Evolutionary conservation across 2,329 filamentous ascomycete genomes (phyloP), one percentile per base, ranked within the genome.

Genomic region (Hirsutella thompsonii): DNA sequence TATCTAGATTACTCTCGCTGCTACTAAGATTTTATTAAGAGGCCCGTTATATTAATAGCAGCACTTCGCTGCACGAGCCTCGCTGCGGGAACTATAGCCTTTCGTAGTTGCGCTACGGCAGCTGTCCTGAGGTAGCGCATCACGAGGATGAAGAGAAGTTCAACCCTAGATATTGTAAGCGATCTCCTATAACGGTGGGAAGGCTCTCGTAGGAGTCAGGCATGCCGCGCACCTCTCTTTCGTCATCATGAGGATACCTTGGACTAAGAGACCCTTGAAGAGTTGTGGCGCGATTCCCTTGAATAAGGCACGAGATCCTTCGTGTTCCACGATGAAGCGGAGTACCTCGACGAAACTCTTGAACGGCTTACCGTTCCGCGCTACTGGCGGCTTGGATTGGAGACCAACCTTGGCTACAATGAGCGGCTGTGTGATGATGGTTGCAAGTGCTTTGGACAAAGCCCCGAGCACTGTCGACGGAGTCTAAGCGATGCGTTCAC

Each of bases 171-270:
- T 6, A 5, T 38, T 10, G 28, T 16, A 18, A 16, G 3, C 14
- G n/a, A n/a, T n/a, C n/a, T n/a, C n/a, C n/a, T n/a, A n/a, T n/a
- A n/a, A n/a, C n/a, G n/a, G n/a, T n/a, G n/a, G n/a, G n/a, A n/a
- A n/a, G n/a, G n/a, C n/a, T n/a, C n/a, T n/a, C n/a, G n/a, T n/a
- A n/a, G n/a, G n/a, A n/a, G n/a, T n/a, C n/a, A n/a, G n/a, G n/a
- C n/a, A n/a, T n/a, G n/a, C n/a, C n/a, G n/a, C 70, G 8, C 14
- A 88, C 84, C 88, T 76, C 65, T 98, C 92, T 66, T 98, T 98
- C 37, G 88, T 92, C 88, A 95, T 98, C 92, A 98, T 98, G 32
- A 98, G 69, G 42, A 98, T 78, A 38, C 92, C 92, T 57, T 98
- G 92, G 2, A 98, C 92, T 38, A 98, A 59, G 40, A 98, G 65